Evolutionary conservation across 805 yeast genomes (phyloP).

Genomic region (Kockiozyma suomiensis): DNA sequence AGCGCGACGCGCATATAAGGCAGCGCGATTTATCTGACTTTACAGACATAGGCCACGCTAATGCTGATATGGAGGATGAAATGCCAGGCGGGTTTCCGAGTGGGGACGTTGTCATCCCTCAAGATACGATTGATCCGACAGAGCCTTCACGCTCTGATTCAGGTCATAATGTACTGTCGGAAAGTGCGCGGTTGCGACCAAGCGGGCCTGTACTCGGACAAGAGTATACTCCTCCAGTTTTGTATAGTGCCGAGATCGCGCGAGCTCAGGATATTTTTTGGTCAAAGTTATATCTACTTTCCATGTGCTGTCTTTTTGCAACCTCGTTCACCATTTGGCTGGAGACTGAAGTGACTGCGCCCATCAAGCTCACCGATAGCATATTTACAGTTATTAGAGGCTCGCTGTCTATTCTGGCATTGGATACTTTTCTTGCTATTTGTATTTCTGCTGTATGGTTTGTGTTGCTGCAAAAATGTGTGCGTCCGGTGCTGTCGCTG

Average conservation of each 20-base stretch:
- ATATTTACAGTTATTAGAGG: constrained; percentile 37
- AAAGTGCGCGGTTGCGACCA: background rate
- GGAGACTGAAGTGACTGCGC: constrained; percentile 36
- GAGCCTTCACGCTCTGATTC: background rate
- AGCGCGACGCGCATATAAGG: background rate
- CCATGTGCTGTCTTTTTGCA: constrained; percentile 39
- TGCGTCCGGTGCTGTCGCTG: constrained; percentile 37
- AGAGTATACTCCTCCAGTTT: constrained; percentile 16
- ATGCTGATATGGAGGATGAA: background rate
- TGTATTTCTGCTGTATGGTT: constrained; percentile 40
- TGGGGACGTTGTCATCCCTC: background rate
- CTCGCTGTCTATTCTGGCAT: constrained; percentile 35
- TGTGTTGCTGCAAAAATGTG: constrained; percentile 36
- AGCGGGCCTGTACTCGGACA: background rate
- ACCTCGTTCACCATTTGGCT: constrained; percentile 40
- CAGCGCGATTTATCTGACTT: background rate
- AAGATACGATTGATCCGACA: background rate
- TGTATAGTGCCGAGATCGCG: background rate
- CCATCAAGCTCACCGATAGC: constrained; percentile 38
- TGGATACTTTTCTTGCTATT: constrained; percentile 37
- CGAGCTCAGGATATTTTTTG: constrained; percentile 20
- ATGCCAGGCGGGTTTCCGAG: background rate
- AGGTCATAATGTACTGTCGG: background rate
- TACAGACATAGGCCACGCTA: constrained; percentile 4
- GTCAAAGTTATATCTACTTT: constrained; percentile 34